These are phyloP conservation scores for Candida fluviatilis DNA, from an alignment of 805 yeast species.

Conservation along the genomic window DNA sequence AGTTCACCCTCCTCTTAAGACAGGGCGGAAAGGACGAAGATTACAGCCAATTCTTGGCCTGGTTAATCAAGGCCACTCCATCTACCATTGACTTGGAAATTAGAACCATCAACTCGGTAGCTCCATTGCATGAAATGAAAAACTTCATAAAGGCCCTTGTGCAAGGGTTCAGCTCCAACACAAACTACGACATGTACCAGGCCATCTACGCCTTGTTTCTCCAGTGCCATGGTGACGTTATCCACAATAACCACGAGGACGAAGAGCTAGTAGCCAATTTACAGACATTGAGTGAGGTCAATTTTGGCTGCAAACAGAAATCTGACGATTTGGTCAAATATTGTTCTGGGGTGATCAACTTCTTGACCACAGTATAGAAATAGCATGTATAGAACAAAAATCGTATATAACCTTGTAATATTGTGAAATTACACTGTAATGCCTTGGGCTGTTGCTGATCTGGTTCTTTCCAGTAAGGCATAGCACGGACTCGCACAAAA, in stretches of 20 bases:
- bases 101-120: slow-evolving; percentile 63
- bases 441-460: no score
- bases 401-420: no score
- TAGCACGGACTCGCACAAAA: no score
- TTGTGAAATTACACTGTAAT: no score
- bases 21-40: slow-evolving; percentile 40
- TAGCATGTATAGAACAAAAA: slow-evolving; percentile 1
- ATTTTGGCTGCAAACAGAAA: slow-evolving; percentile 36
- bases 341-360: slow-evolving; percentile 74
- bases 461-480: no score
- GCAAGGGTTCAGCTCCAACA: slow-evolving; percentile 51
- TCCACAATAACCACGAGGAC: slow-evolving; percentile 37
- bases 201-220: slow-evolving; percentile 75
- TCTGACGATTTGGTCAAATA: slow-evolving; percentile 70
- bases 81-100: slow-evolving; percentile 81
- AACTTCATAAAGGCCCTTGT: slow-evolving; percentile 66
- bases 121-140: slow-evolving; percentile 65
- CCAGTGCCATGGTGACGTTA: slow-evolving; percentile 78
- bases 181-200: slow-evolving; percentile 72
- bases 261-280: slow-evolving; percentile 44
- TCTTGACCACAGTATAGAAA: slow-evolving; percentile 44
- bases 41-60: slow-evolving; percentile 48
- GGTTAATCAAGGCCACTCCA: slow-evolving; percentile 63
- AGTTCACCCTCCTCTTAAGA: slow-evolving; percentile 64
- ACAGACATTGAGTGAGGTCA: slow-evolving; percentile 44